Evolutionary conservation across 2,329 filamentous ascomycete species (phyloP).

Genomic region (Phoma sp.): DNA sequence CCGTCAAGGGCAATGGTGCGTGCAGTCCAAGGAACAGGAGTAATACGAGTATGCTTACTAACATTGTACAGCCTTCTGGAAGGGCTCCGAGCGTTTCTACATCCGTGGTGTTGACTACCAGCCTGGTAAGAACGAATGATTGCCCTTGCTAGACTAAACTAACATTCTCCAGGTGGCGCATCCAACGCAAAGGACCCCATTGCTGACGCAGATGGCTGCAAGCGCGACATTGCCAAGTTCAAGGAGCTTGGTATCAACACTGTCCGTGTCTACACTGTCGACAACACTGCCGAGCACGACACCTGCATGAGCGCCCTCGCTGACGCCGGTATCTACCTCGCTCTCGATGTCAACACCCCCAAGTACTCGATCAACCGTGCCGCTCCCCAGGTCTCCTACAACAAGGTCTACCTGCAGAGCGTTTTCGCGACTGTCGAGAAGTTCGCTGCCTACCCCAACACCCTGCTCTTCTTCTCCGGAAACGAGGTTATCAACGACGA

Average conservation of each 20-base stretch:
- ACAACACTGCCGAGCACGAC: constrained; percentile 83
- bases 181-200: constrained; percentile 75
- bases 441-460: constrained; percentile 85
- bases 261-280: constrained; percentile 89
- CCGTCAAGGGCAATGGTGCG: constrained; percentile 68
- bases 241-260: constrained; percentile 88
- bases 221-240: constrained; percentile 82
- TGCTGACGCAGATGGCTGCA: constrained; percentile 72
- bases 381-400: constrained; percentile 79
- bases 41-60: constrained; percentile 20
- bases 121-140: constrained; percentile 51
- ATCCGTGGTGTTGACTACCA: constrained; percentile 71
- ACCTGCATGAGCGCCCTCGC: constrained; percentile 83
- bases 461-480: constrained; percentile 81
- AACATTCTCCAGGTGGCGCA: constrained; percentile 59
- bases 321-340: constrained; percentile 89
- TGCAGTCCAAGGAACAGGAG: background rate
- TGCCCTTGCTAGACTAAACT: constrained; percentile 6
- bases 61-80: constrained; percentile 62
- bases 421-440: constrained; percentile 88
- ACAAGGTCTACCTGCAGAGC: constrained; percentile 82
- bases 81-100: constrained; percentile 67
- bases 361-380: constrained; percentile 85
- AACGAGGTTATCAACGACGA: constrained; percentile 80
- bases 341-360: constrained; percentile 91